Base-by-base conservation (phyloP, 2,329 filamentous ascomycete species). In the Fusarium avenaceum region DNA sequence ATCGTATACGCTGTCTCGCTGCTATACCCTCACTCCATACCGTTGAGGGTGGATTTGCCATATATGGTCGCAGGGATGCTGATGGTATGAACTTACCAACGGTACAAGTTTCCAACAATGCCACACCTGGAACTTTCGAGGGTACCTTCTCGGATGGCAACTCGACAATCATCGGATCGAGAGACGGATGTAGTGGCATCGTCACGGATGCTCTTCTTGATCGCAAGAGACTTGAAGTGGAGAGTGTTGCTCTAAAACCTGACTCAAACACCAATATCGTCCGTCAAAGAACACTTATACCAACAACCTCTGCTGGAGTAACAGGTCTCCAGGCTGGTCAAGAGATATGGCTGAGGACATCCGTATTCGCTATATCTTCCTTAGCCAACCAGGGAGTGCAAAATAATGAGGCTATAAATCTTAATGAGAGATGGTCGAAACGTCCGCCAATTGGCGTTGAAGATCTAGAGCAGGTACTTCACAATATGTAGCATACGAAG, bases 41-140 rank as follows among this genome's bases (percentile, higher is more conserved):
- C 0, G 43, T 70, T 3, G 70, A 72, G n/a, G 68, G 70, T 1
- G 70, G 65, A 1, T 73, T 73, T 33, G 70, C 70, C 6, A 69
- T 69, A 8, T 22, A 52, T 19, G 65, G 32, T 1, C 65, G 43
- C 8, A 62, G 22, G 2, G 15, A n/a, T 11, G 15, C n/a, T 19
- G 45, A 68, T 20, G 69, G 66, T 6, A 65, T 46, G 19, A 66
- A 44, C n/a, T 19, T 70, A 2, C 19, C 57, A 0, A n/a, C 8
- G 0, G 10, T 57, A 0, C 38, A 59, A 3, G 9, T 42, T 3
- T 2, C 17, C 1, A 20, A 26, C 3, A 24, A 42, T 7, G 38
- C 8, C 0, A 15, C 26, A 0, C 19, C 49, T 10, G 61, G 49
- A 0, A 19, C 3, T 2, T 44, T 59, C 5, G 67, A 69, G 8